Conservation (phyloP, 2,329 filamentous ascomycete genomes). For the Trichophyton benhamiae region DNA sequence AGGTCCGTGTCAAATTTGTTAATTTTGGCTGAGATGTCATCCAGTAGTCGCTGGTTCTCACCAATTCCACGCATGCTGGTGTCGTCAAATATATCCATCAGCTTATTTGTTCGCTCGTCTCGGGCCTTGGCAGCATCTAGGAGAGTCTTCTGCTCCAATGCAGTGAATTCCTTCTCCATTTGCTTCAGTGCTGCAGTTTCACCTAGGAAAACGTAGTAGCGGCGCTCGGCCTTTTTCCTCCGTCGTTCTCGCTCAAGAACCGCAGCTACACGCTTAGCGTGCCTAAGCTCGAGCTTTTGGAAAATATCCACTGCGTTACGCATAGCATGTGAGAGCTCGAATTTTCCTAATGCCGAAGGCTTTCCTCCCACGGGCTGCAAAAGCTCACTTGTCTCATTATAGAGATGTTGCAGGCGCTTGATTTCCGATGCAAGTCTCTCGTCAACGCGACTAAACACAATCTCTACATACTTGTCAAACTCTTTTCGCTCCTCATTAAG, state of each 20-base stretch:
- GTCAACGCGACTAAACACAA: constrained; percentile 42
- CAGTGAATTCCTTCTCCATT: constrained; percentile 38
- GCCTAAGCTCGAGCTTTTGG: constrained; percentile 37
- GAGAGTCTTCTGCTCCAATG: constrained; percentile 40
- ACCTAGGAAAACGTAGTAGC: constrained; percentile 40
- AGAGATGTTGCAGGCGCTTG: constrained; percentile 36
- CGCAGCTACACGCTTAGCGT: constrained; percentile 39
- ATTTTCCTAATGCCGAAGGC: constrained; percentile 19
- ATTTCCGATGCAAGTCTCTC: constrained; percentile 40
- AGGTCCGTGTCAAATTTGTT: constrained; percentile 25
- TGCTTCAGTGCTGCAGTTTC: constrained; percentile 40
- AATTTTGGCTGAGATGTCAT: constrained; percentile 36
- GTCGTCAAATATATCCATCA: constrained; percentile 42
- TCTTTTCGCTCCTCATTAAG: constrained; percentile 43
- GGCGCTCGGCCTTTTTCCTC: constrained; percentile 43
- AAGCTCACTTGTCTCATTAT: constrained; percentile 32
- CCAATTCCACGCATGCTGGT: constrained; percentile 40
- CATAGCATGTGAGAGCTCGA: constrained; percentile 34
- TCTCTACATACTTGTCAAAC: constrained; percentile 38
- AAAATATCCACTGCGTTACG: constrained; percentile 36
- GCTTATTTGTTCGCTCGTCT: constrained; percentile 37
- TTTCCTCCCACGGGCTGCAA: constrained; percentile 27
- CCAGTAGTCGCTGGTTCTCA: constrained; percentile 40
- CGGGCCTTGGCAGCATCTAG: constrained; percentile 39
- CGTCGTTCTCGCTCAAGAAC: constrained; percentile 43